Conservation (phyloP, 441 rosid genomes). For the Cnidoscolus chayamansa region DNA sequence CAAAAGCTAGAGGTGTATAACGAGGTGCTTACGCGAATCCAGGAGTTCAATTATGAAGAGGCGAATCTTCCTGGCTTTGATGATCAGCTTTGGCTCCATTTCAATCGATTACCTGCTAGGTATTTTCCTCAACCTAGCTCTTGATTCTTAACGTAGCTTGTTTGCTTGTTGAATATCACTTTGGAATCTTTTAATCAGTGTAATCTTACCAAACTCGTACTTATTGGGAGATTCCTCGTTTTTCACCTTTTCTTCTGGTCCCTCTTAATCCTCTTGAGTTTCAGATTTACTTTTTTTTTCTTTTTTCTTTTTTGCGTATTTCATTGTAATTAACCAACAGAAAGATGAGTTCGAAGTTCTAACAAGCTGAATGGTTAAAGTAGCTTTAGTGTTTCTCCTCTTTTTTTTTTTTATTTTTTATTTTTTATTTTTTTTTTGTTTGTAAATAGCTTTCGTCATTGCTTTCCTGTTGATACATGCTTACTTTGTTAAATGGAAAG, state of each 20-base stretch:
- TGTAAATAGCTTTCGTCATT: background rate
- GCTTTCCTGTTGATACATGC: background rate
- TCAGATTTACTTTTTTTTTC: background rate
- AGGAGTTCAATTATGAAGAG: constrained; percentile 60
- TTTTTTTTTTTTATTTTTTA: too few species aligned
- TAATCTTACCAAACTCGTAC: background rate
- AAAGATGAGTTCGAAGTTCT: background rate
- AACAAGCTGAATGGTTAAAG: background rate
- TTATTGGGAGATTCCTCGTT: constrained; percentile 22
- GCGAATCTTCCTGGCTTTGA: constrained; percentile 68
- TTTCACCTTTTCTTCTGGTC: background rate
- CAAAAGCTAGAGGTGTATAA: constrained; percentile 80
- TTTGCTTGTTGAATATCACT: constrained; percentile 17
- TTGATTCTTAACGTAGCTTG: constrained; percentile 1
- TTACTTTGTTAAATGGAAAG: background rate
- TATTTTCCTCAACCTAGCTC: constrained; percentile 15
- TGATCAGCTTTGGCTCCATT: constrained; percentile 95
- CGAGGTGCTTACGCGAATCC: constrained; percentile 72
- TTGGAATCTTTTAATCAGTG: constrained; percentile 15
- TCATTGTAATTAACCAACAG: constrained; percentile 5
- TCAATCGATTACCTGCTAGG: constrained; percentile 96
- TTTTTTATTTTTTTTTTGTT: background rate
- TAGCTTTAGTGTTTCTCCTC: background rate
- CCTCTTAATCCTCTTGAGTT: constrained; percentile 3
- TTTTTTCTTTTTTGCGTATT: background rate